Evolutionary conservation across 306 rosid genomes (phyloP), one percentile per base, ranked within the genome.

Genomic region (Arachis hypogaea): DNA sequence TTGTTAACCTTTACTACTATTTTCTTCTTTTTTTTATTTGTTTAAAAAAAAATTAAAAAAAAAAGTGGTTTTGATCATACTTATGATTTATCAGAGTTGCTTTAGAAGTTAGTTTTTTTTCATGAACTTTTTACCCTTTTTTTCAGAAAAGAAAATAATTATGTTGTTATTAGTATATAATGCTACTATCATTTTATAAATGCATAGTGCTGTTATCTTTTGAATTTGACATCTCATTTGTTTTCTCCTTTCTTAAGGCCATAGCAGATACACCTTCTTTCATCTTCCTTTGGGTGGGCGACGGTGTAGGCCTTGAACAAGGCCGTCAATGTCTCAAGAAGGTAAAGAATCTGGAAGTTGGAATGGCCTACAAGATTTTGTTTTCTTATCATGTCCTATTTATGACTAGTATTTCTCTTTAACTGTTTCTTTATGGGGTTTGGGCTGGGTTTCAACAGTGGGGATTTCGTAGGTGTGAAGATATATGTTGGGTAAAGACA

Each of bases 231-330:
- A 44, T 63, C 85, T 85, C 43, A 80, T 71, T 55, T 61, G 45
- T 71, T 78, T 70, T 44, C 22, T 43, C 29, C 40, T 71, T 65
- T 69, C 58, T 64, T 77, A 33, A 95, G 99, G 98, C 98, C 66
- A 95, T 95, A 86, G 99, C 98, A 63, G 99, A 95, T 83, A 92
- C 96, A 1, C 99, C 99, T 71, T 95, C 97, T 57, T 95, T 95
- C 86, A 92, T 95, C 79, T 95, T 95, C 86, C 97, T 95, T 72
- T 95, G 99, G 99, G 99, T 95, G 79, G 99, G 99, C 14, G 99
- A 95, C 8, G 98, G 93, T 75, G 88, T 82, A 51, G 99, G 99
- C 77, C 99, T 95, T 82, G 99, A 95, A 90, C 99, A 95, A 88
- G 99, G 99, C 47, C 97, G 99, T 66, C 99, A 95, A 75, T 95